Percentiles rank a stretch among this genome's conserved stretches.
phyloP scores from a whole-genome alignment of 106 monocot species.

The Narthecium ossifragum region DNA sequence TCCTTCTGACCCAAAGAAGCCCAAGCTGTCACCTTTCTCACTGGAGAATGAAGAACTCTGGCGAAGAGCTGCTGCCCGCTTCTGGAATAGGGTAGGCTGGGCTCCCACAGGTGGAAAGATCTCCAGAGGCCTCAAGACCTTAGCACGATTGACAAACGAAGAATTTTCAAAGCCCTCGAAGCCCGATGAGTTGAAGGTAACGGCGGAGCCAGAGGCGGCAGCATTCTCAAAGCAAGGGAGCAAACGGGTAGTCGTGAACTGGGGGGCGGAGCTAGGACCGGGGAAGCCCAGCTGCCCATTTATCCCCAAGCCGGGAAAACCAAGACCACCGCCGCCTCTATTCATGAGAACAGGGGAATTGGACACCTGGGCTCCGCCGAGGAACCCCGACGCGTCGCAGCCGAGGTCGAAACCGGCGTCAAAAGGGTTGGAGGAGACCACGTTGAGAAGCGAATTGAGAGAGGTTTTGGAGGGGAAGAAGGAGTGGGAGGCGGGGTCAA shows the following conservation, averaged over 20 bases:
- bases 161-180: conserved; percentile 23
- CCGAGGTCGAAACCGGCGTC: conserved; percentile 4
- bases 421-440: conserved; percentile 15
- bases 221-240: background rate
- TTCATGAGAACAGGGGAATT: background rate
- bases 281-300: conserved; percentile 11
- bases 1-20: conserved; percentile 6
- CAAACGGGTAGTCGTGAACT: conserved; percentile 16
- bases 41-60: conserved; percentile 6
- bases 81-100: conserved; percentile 33
- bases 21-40: conserved; percentile 6
- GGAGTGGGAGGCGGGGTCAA: background rate
- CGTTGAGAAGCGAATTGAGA: background rate
- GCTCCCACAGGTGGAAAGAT: conserved; percentile 22
- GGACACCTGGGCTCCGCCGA: background rate
- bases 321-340: conserved; percentile 13
- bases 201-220: background rate
- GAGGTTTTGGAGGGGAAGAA: conserved; percentile 8
- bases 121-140: conserved; percentile 29
- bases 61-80: conserved; percentile 24
- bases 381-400: conserved; percentile 1
- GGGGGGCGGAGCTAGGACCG: conserved; percentile 13
- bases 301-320: conserved; percentile 20
- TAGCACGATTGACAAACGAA: conserved; percentile 24
- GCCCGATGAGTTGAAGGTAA: conserved; percentile 6